Conservation (phyloP, 306 rosid species). For the Vicia villosa region DNA sequence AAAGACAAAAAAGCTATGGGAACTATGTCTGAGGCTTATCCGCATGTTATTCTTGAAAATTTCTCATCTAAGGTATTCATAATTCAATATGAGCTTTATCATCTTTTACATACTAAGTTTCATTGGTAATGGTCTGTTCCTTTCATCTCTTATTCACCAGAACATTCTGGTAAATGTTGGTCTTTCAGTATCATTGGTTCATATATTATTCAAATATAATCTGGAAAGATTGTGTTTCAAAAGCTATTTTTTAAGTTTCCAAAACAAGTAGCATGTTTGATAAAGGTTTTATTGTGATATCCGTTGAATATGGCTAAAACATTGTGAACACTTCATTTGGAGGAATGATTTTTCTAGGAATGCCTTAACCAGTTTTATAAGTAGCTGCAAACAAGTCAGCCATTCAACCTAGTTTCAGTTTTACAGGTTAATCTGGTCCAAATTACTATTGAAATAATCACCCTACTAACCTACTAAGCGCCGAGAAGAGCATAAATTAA, state of each 20-base stretch:
- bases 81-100: conserved; percentile 21
- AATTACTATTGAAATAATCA: no score
- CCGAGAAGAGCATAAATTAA: not conserved
- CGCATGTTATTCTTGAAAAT: conserved; percentile 77
- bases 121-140: conserved; percentile 32
- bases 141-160: not conserved
- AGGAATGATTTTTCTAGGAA: no score
- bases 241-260: not conserved
- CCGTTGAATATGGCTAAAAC: not conserved
- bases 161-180: conserved; percentile 1
- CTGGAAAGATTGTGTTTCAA: not conserved
- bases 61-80: conserved; percentile 79
- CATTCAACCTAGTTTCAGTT: no score
- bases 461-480: not conserved
- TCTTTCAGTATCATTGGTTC: not conserved
- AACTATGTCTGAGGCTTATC: conserved; percentile 95
- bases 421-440: no score
- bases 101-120: not conserved
- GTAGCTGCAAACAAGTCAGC: no score
- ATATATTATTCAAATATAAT: conserved; percentile 1
- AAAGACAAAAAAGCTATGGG: conserved; percentile 79
- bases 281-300: not conserved
- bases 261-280: not conserved
- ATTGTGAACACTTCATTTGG: not conserved
- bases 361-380: no score